Evolutionary conservation across 257 asterid species (phyloP), one percentile per base, ranked within the genome.

Genomic region (Lavandula angustifolia): DNA sequence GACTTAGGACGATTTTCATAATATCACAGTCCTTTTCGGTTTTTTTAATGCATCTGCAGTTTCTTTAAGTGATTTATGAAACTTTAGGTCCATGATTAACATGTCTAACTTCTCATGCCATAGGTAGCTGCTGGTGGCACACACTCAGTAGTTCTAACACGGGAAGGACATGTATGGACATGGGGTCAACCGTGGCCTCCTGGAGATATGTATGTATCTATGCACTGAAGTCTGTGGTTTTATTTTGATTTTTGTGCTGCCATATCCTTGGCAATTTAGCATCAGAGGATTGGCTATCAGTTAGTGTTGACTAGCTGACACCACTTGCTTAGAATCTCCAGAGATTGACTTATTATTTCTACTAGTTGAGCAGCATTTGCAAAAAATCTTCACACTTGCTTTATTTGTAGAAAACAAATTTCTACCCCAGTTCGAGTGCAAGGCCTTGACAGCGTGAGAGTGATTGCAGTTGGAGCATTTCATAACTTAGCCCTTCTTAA

Each of bases 161-260:
- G 77, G 61, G 97, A 87, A 80, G 99, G 99, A 49, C 92, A 90
- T 44, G 99, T 94, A 14, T 94, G 99, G 99, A 87, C 99, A 56
- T 94, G 99, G 99, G 99, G 99, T 71, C 99, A 94, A 68, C 99
- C 99, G 67, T 94, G 99, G 99, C 99, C 99, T 69, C 99, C 99
- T 10, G 97, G 99, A 43, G 99, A 94, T 81, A 94, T 94, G 97
- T 94, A 86, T 32, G 79, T 54, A 75, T 67, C 9, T n/a, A 7
- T 56, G 67, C 13, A 38, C 46, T 55, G 66, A 65, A 66, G 59
- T 54, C 50, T 4, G 13, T 47, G 34, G 12, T 62, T 29, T 51
- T 69, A 5, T 54, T 56, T 29, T 53, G 6, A 13, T 29, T 59
- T 42, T 55, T 13, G 6, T 44, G 40, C 42, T 27, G 1, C 38